Evolutionary conservation across 164 flowering plant genomes (phyloP), one percentile per base, ranked within the genome.

Genomic region (Echeveria elegans): DNA sequence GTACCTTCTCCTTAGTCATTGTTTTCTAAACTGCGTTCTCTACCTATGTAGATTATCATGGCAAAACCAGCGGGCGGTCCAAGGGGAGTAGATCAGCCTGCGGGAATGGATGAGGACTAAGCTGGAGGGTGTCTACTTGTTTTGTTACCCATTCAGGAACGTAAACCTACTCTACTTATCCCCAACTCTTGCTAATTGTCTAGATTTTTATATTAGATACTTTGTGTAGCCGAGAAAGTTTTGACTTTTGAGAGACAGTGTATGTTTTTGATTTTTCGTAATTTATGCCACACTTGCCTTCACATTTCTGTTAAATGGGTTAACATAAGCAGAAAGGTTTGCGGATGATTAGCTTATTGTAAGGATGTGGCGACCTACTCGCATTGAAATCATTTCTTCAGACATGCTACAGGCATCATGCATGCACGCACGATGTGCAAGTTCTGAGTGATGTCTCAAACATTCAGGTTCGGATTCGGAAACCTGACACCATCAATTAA

Each of bases 41-140:
- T 41, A 16, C 52, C 10, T 47, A 80, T 81, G 77, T 83, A 92
- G 96, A 93, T 93, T 67, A 93, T 93, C 69, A 93, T 93, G 98
- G 81, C 98, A 10, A 93, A 90, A 79, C 98, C 85, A 71, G 98
- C 98, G 0, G 98, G 98, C 26, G 98, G 98, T 14, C 98, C 98
- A 29, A 85, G 69, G 75, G 85, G 71, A 74, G 81, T 80, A 81
- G 80, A 78, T 40, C 75, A 73, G 19, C 78, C 80, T 26, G 96
- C 86, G 24, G 98, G 84, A 36, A 83, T 80, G 89, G 98, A 93
- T 50, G 98, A 93, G 75, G 98, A 92, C 77, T 92, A 81, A 70
- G 61, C 59, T 69, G 15, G 8, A 23, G 11, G 2, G 23, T 15
- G 24, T n/a, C 58, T n/a, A 50, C n/a, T 2, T 21, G 24, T 50